Base-by-base conservation (phyloP, 1,284 basidiomycete genomes). In the Irpex rosettiformis region DNA sequence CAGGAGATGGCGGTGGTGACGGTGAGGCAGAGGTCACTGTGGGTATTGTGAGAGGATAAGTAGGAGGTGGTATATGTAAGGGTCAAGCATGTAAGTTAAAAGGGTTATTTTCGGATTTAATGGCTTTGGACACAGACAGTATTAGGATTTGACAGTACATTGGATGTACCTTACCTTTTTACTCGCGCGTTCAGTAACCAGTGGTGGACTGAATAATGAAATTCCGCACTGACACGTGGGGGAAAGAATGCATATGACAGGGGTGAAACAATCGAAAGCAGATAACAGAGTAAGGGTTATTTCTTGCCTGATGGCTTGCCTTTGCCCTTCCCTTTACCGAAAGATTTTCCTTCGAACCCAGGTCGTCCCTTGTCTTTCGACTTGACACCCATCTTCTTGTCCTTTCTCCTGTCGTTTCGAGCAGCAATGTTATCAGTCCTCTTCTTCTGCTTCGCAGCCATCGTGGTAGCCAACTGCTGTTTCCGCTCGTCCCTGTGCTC, bases 391-490 rank as follows among this genome's bases (percentile, higher is more conserved):
- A 85, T 83, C 62, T 82, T 79, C 75, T 88, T 92, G 58, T 93
- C 91, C 62, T 86, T 89, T 70, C 81, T 81, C 37, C 89, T 80
- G 67, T 96, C 92, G 59, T 86, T 84, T 10, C 93, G 83, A 72
- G 81, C 82, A 0, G 91, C 89, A 64, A 97, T 89, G 70, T 98
- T 96, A 68, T 96, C 93, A 18, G 86, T 70, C 3, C 93, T 81
- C 75, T 96, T 97, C 78, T 94, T 93, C 73, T 93, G 88, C 68
- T 84, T 86, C 29, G 89, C 89, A 1, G 88, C 88, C 82, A 93
- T 89, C 3, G 86, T 80, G 18, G 84, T 80, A 5, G 80, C 67
- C 24, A 94, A 68, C 40, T 91, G 84, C 62, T 90, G 84, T 72
- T 95, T 96, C 61, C 93, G 83, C 65, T 93, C 90, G 42, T 85